Evolutionary conservation across 805 yeast species (phyloP), one percentile per base, ranked within the genome.

Genomic region (Lipomyces oligophaga): DNA sequence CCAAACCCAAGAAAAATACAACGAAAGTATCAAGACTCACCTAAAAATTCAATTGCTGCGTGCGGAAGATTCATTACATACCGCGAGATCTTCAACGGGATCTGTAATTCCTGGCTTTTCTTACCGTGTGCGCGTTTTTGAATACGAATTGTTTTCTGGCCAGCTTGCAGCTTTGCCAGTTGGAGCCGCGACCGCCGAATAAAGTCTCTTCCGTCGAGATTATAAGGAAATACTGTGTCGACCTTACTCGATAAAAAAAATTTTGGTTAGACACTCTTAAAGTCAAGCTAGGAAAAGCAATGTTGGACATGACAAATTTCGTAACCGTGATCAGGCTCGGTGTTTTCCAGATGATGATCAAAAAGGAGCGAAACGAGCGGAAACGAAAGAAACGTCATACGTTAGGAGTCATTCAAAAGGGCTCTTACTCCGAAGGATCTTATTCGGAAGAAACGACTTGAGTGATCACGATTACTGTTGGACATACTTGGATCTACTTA

Each of bases 61-160:
- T 87, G 98, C 2, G 99, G 99, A 46, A 93, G 73, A 62, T 93
- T 93, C 98, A 93, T 93, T 8, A 87, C 95, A 60, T 79, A 93
- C 61, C 88, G 89, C 36, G 78, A 65, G 56, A 78, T 74, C 55
- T 70, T 72, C 24, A 65, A 64, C 1, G 96, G 75, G 24, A 55
- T 36, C 19, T 39, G 86, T 26, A 55, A 34, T 28, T 27, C 22
- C 35, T 13, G 21, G 33, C 27, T 34, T 32, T 34, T 32, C 27
- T 21, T 21, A 28, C 28, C 34, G 38, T 31, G 34, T 20, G 27
- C 27, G 34, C 16, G 26, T 25, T 38, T 28, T 28, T 34, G 41
- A 40, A 4, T 32, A 11, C 22, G 33, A 48, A 34, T 30, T 25
- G 30, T 31, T 27, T 26, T 30, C 19, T 34, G 7, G 32, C 20